A percentile compares a stretch with the other conserved stretches of the same genome.
These are phyloP conservation scores for Tardiomyces digboiensis DNA, from an alignment of 1,139 yeast species.

Conservation along the genomic window DNA sequence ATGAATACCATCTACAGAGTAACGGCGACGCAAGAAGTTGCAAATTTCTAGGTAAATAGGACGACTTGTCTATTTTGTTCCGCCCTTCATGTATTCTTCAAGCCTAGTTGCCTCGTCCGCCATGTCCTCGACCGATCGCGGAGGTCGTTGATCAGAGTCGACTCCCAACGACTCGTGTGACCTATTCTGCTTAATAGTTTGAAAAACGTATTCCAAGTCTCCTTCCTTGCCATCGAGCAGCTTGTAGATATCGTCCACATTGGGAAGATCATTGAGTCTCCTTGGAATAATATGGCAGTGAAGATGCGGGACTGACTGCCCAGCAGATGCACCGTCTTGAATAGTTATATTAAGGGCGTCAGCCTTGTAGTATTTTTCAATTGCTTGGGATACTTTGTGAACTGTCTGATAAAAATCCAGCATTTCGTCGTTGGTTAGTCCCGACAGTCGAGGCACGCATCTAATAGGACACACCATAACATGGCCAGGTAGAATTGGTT, in stretches of 20 bases:
- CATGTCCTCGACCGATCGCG: slow-evolving; percentile 55
- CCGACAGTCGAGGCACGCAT: slow-evolving; percentile 51
- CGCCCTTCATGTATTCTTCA: slow-evolving; percentile 21
- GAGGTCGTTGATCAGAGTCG: slow-evolving; percentile 40
- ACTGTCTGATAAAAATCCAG: slow-evolving; percentile 69
- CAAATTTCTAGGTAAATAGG: too few species aligned
- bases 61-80: too few species aligned
- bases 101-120: slow-evolving; percentile 50
- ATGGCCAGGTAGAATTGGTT: slow-evolving; percentile 90
- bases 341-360: slow-evolving; percentile 82
- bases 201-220: slow-evolving; percentile 33
- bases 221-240: slow-evolving; percentile 43
- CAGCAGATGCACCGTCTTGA: slow-evolving; percentile 95
- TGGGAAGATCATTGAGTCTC: slow-evolving; percentile 42
- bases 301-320: slow-evolving; percentile 88
- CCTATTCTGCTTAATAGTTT: slow-evolving; percentile 18
- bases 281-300: slow-evolving; percentile 93
- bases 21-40: too few species aligned
- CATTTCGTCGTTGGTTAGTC: slow-evolving; percentile 62
- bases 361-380: slow-evolving; percentile 57
- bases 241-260: slow-evolving; percentile 62
- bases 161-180: slow-evolving; percentile 31
- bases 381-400: slow-evolving; percentile 60
- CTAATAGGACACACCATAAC: slow-evolving; percentile 77
- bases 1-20: too few species aligned